phyloP scores from a whole-genome alignment of 2,329 filamentous ascomycete species.

The Penicillium sp. region DNA sequence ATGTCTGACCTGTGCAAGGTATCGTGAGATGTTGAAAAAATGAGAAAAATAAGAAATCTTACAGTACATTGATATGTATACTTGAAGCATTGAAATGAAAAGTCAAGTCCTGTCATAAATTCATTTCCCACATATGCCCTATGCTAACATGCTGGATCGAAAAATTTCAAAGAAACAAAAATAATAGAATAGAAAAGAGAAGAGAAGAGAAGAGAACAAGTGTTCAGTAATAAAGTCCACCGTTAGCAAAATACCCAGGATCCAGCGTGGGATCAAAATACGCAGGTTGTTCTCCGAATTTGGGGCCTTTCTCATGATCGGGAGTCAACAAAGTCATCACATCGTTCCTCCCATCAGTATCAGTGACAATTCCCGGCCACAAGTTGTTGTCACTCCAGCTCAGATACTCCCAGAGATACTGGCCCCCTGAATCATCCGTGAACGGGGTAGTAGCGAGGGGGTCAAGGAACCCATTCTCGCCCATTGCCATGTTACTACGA shows the following conservation, averaged over 20 bases:
- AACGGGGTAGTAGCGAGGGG: constrained; percentile 23
- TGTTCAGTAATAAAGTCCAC: constrained; percentile 26
- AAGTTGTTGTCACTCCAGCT: constrained; percentile 39
- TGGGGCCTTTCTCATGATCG: constrained; percentile 28
- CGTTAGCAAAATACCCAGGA: constrained; percentile 27
- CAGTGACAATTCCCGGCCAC: constrained; percentile 28
- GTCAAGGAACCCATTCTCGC: constrained; percentile 27
- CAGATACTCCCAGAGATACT: constrained; percentile 40
- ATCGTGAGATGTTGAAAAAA: too few species aligned
- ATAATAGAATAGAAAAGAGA: not conserved
- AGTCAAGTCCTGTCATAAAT: not conserved
- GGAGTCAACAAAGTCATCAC: constrained; percentile 24
- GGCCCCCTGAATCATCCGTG: constrained; percentile 30
- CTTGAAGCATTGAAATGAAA: not conserved
- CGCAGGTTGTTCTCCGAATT: constrained; percentile 19
- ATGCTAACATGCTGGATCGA: constrained; percentile 5
- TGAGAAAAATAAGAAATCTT: not conserved
- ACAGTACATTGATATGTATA: not conserved
- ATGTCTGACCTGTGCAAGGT: not conserved
- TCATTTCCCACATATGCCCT: constrained; percentile 8
- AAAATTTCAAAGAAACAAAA: not conserved
- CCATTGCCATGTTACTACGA: constrained; percentile 16
- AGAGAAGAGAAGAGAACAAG: not conserved
- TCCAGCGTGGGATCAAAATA: constrained; percentile 26
- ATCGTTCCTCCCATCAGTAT: constrained; percentile 26